phyloP scores from a whole-genome alignment of 2,329 filamentous ascomycete genomes.

The Epicoccum sorghinum region DNA sequence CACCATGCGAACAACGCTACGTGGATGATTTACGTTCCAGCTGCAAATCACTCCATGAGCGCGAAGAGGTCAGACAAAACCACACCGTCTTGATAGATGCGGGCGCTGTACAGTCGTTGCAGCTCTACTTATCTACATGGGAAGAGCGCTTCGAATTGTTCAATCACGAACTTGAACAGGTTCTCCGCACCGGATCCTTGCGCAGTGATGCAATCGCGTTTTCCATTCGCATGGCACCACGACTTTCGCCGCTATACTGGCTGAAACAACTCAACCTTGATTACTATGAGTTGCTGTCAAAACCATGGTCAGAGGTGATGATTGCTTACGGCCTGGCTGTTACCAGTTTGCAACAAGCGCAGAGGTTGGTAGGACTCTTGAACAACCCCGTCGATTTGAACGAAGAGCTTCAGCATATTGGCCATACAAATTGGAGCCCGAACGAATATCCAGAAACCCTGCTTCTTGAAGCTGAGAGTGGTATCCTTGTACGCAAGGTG shows the following conservation, averaged over 20 bases:
- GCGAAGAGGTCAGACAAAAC: no score
- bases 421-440: constrained; percentile 64
- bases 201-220: no score
- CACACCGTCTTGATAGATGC: no score
- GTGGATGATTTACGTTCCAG: no score
- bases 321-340: not conserved
- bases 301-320: not conserved
- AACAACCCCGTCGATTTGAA: not conserved
- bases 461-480: constrained; percentile 68
- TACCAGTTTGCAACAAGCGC: not conserved
- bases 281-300: not conserved
- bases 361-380: not conserved
- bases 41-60: no score
- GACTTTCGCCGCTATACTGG: not conserved
- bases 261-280: not conserved
- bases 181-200: no score
- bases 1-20: no score
- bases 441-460: constrained; percentile 63
- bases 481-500: constrained; percentile 64
- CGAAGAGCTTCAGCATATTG: constrained; percentile 31
- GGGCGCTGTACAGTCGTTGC: no score
- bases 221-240: not conserved
- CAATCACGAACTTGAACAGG: no score
- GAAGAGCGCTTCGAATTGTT: no score
- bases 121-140: no score